Conservation (phyloP, 148 eudicot genomes). For the Rheum nobile region DNA sequence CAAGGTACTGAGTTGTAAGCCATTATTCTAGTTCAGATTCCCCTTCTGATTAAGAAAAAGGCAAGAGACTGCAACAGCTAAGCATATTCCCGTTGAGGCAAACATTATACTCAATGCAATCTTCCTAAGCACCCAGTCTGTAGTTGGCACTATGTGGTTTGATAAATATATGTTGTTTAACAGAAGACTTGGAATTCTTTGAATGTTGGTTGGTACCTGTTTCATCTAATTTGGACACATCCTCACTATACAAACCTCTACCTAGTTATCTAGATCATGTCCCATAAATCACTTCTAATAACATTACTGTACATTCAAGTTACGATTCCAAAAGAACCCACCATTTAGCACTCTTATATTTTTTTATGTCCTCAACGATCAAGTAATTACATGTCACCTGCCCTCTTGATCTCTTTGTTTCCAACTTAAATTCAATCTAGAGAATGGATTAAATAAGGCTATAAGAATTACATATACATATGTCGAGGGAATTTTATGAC, state of each 20-base stretch:
- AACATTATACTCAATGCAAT: constrained; percentile 71
- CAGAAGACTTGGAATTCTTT: too few species aligned
- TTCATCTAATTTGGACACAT: too few species aligned
- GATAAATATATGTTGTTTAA: too few species aligned
- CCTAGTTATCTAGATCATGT: background rate
- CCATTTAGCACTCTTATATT: background rate
- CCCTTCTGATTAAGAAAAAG: constrained; percentile 87
- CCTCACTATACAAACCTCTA: background rate
- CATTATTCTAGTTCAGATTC: constrained; percentile 44
- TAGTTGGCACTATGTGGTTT: constrained; percentile 82
- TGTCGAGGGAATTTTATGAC: background rate
- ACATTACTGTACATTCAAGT: background rate
- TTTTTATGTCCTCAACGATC: background rate
- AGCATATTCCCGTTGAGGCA: constrained; percentile 86
- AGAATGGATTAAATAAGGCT: background rate
- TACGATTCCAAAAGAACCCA: background rate
- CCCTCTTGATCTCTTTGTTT: background rate
- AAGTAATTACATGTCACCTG: background rate
- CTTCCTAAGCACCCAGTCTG: constrained; percentile 81
- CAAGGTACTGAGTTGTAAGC: background rate
- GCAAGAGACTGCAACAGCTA: constrained; percentile 84
- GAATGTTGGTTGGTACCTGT: too few species aligned
- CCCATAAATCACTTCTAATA: background rate
- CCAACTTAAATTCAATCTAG: background rate
- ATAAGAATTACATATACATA: background rate